Percentiles rank a stretch among this genome's conserved stretches.
These are phyloP conservation scores for Fusarium oxysporum DNA, from an alignment of 2,329 filamentous ascomycete genomes.

Conservation along the genomic window DNA sequence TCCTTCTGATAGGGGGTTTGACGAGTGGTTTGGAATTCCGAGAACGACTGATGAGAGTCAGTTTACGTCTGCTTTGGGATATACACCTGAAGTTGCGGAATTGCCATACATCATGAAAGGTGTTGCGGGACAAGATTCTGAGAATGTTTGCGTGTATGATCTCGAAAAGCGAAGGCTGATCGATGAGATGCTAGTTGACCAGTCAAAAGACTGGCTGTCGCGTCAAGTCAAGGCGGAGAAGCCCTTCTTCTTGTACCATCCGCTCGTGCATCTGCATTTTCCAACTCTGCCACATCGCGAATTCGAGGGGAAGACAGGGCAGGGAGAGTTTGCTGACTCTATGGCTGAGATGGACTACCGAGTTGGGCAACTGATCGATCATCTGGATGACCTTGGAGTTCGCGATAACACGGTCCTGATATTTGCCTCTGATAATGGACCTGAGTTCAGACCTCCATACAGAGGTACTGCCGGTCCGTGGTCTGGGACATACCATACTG, in stretches of 20 bases:
- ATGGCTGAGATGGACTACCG: constrained; percentile 51
- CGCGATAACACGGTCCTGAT: constrained; percentile 50
- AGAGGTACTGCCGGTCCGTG: constrained; percentile 50
- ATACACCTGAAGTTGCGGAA: constrained; percentile 48
- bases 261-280: constrained; percentile 50
- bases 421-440: constrained; percentile 52
- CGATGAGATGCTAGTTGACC: constrained; percentile 49
- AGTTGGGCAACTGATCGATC: constrained; percentile 49
- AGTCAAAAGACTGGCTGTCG: constrained; percentile 48
- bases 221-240: constrained; percentile 39
- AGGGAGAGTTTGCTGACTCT: constrained; percentile 50
- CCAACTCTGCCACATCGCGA: constrained; percentile 48
- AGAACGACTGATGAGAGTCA: constrained; percentile 52
- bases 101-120: constrained; percentile 52
- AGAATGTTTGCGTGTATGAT: constrained; percentile 50
- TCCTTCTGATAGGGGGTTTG: constrained; percentile 51
- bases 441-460: constrained; percentile 50
- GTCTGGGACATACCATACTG: constrained; percentile 52
- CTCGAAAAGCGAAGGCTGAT: constrained; percentile 47
- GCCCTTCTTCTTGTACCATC: constrained; percentile 51
- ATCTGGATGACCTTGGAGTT: constrained; percentile 46
- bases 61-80: constrained; percentile 50
- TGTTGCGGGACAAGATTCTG: constrained; percentile 39
- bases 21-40: constrained; percentile 54
- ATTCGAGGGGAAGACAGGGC: constrained; percentile 44